Evolutionary conservation across 176 grass and related monocot genomes (phyloP), one percentile per base, ranked within the genome.

Genomic region (Zizania latifolia): DNA sequence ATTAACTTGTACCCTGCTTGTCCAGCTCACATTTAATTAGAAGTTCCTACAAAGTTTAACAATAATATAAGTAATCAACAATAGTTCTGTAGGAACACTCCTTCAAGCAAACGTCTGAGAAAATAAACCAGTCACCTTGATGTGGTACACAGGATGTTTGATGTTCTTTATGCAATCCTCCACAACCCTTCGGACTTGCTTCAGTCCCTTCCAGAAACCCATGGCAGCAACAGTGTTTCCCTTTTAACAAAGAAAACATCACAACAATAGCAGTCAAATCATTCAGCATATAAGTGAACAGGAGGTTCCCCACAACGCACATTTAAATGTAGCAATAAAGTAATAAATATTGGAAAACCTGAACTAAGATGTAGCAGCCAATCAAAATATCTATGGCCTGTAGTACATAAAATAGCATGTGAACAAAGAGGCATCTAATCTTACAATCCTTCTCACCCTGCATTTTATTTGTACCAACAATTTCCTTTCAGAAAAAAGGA

Each of bases 311-410:
- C 3, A 21, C 1, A 32, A 54, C 58, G 43, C 19, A 78, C 40
- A 22, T 22, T 77, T n/a, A 59, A 76, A 61, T 65, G 66, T 8
- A 62, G 8, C 24, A 70, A 31, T 30, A 59, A 44, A 38, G 58
- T 66, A 77, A 55, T 71, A 65, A 76, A 67, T 68, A 54, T 70
- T 68, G 35, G 36, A 80, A 87, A 69, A 99, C 89, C 95, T 99
- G 95, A 62, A 94, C 89, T 81, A 94, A 79, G 40, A 99, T 90
- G 64, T 99, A 99, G 82, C 95, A 99, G 54, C 95, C 91, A 50
- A 89, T 99, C 79, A 99, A 90, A 84, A 99, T 99, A 71, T 99
- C 91, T 29, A 99, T 92, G 34, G 95, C 95, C 89, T 98, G 83
- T 43, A 77, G 36, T 36, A 78, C 43, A 86, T 46, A 45, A 76